Evolutionary conservation across 1,139 yeast species (phyloP).

Genomic region (Protomyces macrosporus): DNA sequence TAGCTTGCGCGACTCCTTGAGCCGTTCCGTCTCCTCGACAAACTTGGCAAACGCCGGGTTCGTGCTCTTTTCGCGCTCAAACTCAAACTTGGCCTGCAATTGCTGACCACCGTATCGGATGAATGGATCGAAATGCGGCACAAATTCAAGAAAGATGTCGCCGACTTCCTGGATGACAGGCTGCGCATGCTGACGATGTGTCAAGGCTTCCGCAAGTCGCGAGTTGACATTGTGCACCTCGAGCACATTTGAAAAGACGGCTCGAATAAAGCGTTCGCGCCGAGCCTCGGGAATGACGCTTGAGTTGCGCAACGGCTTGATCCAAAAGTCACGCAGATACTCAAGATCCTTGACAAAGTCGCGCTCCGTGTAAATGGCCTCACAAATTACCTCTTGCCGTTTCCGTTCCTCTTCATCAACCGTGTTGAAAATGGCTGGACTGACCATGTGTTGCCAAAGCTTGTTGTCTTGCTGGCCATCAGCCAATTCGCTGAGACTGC

Average conservation of each 20-base stretch:
- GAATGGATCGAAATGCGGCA: conserved; percentile 86
- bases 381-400: conserved; percentile 92
- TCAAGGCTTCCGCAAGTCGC: conserved; percentile 79
- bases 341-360: conserved; percentile 93
- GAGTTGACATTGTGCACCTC: conserved; percentile 82
- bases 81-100: conserved; percentile 90
- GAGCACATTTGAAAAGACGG: conserved; percentile 84
- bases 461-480: conserved; percentile 68
- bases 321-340: conserved; percentile 88
- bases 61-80: conserved; percentile 87
- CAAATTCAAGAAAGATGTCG: conserved; percentile 76
- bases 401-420: conserved; percentile 81
- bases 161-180: conserved; percentile 84
- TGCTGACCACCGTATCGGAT: conserved; percentile 93
- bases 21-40: conserved; percentile 82
- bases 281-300: conserved; percentile 84
- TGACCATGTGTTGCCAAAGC: conserved; percentile 91
- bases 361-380: conserved; percentile 87
- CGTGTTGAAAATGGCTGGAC: conserved; percentile 69
- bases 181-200: conserved; percentile 79
- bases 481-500: conserved; percentile 61
- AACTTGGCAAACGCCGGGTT: conserved; percentile 87
- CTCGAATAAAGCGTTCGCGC: conserved; percentile 81
- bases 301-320: conserved; percentile 78
- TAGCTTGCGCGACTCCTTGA: conserved; percentile 83